Base-by-base conservation (phyloP, 1,284 basidiomycete genomes). In the Austroboletus novae-zelandiae region DNA sequence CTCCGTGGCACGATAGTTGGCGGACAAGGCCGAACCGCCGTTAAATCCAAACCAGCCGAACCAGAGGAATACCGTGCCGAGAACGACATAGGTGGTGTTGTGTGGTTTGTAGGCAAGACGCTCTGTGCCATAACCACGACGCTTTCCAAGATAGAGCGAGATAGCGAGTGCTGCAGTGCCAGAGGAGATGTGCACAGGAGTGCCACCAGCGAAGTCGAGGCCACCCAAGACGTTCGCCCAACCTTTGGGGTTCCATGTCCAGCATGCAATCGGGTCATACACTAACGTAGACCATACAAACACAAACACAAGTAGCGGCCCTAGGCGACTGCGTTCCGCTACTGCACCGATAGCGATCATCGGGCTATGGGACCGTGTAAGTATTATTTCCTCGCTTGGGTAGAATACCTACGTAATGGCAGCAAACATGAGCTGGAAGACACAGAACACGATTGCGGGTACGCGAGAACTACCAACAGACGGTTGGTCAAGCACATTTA, bases 31-130 rank as follows among this genome's bases (percentile, higher is more conserved):
- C 14, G 83, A 88, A 35, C 91, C 91, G 39, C 93, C 93, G 72
- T 95, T 95, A 77, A 90, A 91, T 9, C 89, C 94, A 64, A 95
- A 94, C 95, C 95, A 98, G n/a, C 94, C 95, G 63, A 97, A 94
- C 95, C 94, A 98, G 51, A 98, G 89, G 72, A 98, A 84, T 13
- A 86, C 83, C 0, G 96, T 98, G 46, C 95, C 95, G 49, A 99
- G 76, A 47, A 98, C 78, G 58, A 98, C 91, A 69, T 95, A 93
- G 40, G 86, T 84, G 3, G 87, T 89, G 69, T 91, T 91, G 69
- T 92, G 83, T 7, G 91, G 86, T 75, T 94, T 91, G 82, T 94
- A 90, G 2, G 91, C 90, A 34, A 94, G 81, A 31, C 89, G 82
- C 63, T 94, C 89, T 3, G 94, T 96, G 27, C 95, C 95, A 67